Evolutionary conservation across 1,284 basidiomycete species (phyloP), one percentile per base, ranked within the genome.

Genomic region (Anthracocystis setariae): DNA sequence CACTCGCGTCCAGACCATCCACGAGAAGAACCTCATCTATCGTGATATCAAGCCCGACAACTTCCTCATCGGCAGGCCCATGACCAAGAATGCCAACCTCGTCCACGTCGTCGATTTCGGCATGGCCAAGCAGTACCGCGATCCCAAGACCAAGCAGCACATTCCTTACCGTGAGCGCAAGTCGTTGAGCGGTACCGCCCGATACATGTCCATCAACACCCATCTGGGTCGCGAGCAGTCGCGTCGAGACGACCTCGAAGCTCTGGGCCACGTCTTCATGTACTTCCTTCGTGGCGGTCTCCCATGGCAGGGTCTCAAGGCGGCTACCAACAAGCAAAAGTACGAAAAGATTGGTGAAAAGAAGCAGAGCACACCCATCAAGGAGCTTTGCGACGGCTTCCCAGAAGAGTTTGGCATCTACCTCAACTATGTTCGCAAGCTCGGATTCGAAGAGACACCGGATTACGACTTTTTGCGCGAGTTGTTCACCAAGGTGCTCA

Each of bases 301-400:
- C 47, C 94, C 94, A 25, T 97, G 93, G 94, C 94, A 97, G 83
- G 94, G 94, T 52, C 88, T 97, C 74, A 96, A 95, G 85, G 94
- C 93, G 38, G 93, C 93, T 20, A 96, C 93, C 63, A 95, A 96
- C 86, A 96, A 96, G 87, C 93, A 95, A 85, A 96, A 96, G 87
- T 97, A 96, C 85, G 94, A 97, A 86, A 96, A 95, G 87, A 97
- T 97, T 83, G 93, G 93, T 66, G 94, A 97, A 86, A 97, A 97
- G 89, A 97, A 97, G 87, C 93, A 96, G 86, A 92, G 90, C 46
- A 96, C 94, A 18, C 90, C 92, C 12, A 95, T 96, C 84, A 93
- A 93, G 84, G 93, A 96, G 83, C 86, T 97, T 17, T 92, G 91
- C 76, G 93, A 96, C 74, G 91, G 92, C 42, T 94, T 92, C 85